Base-by-base conservation (phyloP, 768 basidiomycete genomes). In the Suillus lakei region DNA sequence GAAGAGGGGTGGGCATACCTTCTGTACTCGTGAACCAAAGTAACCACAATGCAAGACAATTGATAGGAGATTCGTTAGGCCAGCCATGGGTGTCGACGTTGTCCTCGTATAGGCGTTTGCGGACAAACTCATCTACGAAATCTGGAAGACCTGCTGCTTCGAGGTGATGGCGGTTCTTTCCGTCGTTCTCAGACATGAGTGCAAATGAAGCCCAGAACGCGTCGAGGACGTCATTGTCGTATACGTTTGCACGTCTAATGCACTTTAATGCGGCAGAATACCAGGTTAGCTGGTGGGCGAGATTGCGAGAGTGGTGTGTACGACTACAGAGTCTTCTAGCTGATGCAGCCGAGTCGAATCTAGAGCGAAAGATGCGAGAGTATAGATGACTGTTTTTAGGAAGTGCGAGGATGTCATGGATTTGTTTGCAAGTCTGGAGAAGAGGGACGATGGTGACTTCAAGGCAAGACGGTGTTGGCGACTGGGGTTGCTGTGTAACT, bases 151-250 rank as follows among this genome's bases (percentile, higher is more conserved):
- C 82, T 0, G 86, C 89, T 28, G 75, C 78, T 63, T 84, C 79
- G 58, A 91, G 84, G 74, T 88, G 88, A 5, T 69, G 76, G 41
- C 80, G 79, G 72, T 92, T 92, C 72, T 82, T 83, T 39, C 88
- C 89, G 74, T 91, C 90, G 75, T 89, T 86, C 67, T 91, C 90
- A 4, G 85, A 76, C 73, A 89, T 73, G 81, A 92, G 84, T 50
- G 89, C 69, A 60, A 83, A 86, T 6, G 81, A 80, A 0, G 75
- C 76, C 76, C 83, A 84, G 26, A 92, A 79, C 1, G 77, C 70
- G 0, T 75, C 68, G 15, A 73, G 68, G 64, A 79, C 26, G 41
- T 63, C 41, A 28, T 62, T 30, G 16, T 85, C 80, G 26, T 76
- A 66, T 50, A 81, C 69, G 64, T 83, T 68, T 32, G 71, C 68